Evolutionary conservation across 768 basidiomycete genomes (phyloP).

Genomic region (Lactarius pseudohatsudake): DNA sequence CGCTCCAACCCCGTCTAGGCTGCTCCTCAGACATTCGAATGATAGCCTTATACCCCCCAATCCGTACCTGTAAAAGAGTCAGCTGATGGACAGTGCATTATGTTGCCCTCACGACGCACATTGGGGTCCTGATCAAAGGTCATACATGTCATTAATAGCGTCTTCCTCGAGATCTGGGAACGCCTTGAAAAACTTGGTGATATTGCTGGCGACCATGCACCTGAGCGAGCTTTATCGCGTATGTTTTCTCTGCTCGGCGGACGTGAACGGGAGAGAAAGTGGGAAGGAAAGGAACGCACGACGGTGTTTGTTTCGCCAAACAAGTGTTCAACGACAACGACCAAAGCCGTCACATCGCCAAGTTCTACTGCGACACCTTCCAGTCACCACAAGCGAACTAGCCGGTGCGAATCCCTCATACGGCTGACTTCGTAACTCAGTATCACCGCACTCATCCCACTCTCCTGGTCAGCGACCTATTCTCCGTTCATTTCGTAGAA

Average conservation of each 20-base stretch:
- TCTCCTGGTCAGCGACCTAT: no score
- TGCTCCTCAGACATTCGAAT: constrained; percentile 49
- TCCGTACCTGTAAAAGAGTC: constrained; percentile 50
- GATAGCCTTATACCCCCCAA: constrained; percentile 65
- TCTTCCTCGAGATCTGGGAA: constrained; percentile 72
- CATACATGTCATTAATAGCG: constrained; percentile 37
- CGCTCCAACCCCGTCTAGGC: constrained; percentile 61
- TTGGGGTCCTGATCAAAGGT: constrained; percentile 39
- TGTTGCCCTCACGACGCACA: constrained; percentile 38
- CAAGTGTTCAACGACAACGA: no score
- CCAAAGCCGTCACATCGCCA: no score
- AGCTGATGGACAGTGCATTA: background rate
- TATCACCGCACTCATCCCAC: no score
- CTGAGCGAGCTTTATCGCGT: constrained; percentile 61
- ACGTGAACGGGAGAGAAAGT: constrained; percentile 8
- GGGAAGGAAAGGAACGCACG: no score
- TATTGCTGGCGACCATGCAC: constrained; percentile 55
- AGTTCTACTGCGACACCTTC: no score
- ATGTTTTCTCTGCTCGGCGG: constrained; percentile 46
- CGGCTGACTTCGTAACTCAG: no score
- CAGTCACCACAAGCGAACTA: no score
- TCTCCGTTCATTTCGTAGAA: no score
- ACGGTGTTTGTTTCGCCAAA: no score
- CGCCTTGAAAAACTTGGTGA: constrained; percentile 60
- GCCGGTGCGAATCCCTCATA: no score